Evolutionary conservation across 2,329 filamentous ascomycete species (phyloP).

Genomic region (Pyrenophora teres): DNA sequence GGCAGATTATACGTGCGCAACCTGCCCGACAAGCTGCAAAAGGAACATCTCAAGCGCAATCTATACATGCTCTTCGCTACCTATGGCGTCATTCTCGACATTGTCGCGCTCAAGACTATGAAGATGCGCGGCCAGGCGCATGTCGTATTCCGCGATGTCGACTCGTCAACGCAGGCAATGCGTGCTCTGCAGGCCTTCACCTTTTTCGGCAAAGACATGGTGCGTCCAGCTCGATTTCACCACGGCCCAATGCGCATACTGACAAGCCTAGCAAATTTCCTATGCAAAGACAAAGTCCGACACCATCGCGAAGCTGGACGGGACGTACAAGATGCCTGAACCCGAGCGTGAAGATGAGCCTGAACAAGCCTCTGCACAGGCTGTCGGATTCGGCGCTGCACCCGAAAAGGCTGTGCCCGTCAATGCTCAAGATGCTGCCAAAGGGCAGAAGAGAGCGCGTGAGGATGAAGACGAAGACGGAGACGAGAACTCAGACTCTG

Average conservation of each 20-base stretch:
- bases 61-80: slow-evolving; percentile 94
- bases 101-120: slow-evolving; percentile 84
- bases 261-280: slow-evolving; percentile 71
- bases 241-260: not conserved
- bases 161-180: slow-evolving; percentile 94
- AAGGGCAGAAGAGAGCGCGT: slow-evolving; percentile 69
- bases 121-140: slow-evolving; percentile 98
- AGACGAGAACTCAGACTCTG: slow-evolving; percentile 58
- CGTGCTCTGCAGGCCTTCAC: slow-evolving; percentile 81
- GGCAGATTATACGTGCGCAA: slow-evolving; percentile 85
- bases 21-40: slow-evolving; percentile 86
- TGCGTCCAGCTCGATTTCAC: slow-evolving; percentile 53
- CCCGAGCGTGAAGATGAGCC: slow-evolving; percentile 25
- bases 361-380: slow-evolving; percentile 40
- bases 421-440: slow-evolving; percentile 53
- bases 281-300: slow-evolving; percentile 92
- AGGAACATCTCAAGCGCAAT: slow-evolving; percentile 80
- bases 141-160: slow-evolving; percentile 84
- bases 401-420: slow-evolving; percentile 39
- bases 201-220: slow-evolving; percentile 84
- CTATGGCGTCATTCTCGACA: slow-evolving; percentile 88
- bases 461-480: slow-evolving; percentile 65
- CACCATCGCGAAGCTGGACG: slow-evolving; percentile 87
- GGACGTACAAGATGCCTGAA: slow-evolving; percentile 76
- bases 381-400: slow-evolving; percentile 49